phyloP scores from a whole-genome alignment of 2,329 filamentous ascomycete genomes.

The Talaromyces verruculosus region DNA sequence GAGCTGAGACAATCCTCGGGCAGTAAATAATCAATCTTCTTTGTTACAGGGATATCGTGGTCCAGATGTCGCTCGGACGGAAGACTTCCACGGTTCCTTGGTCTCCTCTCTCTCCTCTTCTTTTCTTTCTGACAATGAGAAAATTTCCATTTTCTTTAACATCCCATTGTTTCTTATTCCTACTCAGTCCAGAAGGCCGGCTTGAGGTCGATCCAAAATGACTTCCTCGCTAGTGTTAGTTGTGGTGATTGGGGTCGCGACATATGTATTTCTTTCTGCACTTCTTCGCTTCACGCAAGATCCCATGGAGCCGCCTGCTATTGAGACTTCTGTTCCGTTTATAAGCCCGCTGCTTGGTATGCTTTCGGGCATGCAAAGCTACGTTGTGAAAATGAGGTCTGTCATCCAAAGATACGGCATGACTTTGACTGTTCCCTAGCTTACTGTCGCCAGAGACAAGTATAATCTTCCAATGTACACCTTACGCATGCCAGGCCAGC shows the following conservation, averaged over 20 bases:
- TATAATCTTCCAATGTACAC: slow-evolving; percentile 24
- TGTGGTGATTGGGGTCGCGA: background rate
- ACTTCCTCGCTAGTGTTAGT: background rate
- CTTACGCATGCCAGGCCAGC: slow-evolving; percentile 30
- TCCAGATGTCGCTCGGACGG: too few species aligned
- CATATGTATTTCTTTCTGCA: slow-evolving; percentile 4
- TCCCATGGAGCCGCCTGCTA: slow-evolving; percentile 8
- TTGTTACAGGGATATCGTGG: too few species aligned
- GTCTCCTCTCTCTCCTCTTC: too few species aligned
- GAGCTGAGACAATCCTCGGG: too few species aligned
- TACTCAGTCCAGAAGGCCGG: too few species aligned
- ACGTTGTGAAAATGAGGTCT: slow-evolving; percentile 9
- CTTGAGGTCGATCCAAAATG: background rate
- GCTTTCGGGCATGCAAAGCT: slow-evolving; percentile 13
- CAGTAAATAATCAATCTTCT: too few species aligned
- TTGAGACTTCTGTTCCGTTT: slow-evolving; percentile 8
- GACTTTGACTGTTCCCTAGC: too few species aligned
- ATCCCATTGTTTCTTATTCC: too few species aligned
- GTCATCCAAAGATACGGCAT: background rate
- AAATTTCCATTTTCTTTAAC: too few species aligned
- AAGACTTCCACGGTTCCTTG: too few species aligned
- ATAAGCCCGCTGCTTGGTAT: background rate
- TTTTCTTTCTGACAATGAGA: too few species aligned
- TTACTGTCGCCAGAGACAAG: slow-evolving; percentile 3
- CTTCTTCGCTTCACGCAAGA: slow-evolving; percentile 12